Evolutionary conservation across 495 filamentous ascomycete genomes (phyloP), one percentile per base, ranked within the genome.

Genomic region (Trichoderma reesei): DNA sequence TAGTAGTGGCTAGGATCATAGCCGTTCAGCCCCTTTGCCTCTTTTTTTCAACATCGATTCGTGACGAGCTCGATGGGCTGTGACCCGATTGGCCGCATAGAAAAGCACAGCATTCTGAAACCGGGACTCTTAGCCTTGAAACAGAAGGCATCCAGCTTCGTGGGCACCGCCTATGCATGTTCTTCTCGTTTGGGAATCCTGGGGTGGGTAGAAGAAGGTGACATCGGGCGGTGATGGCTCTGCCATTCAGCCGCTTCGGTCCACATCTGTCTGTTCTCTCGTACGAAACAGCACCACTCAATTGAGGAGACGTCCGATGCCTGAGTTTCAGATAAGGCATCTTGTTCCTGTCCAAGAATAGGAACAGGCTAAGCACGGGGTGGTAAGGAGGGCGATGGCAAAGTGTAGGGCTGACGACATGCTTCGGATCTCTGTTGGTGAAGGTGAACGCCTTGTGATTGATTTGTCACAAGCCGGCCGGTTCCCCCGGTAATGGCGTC

Each of bases 91-190:
- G 48, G 48, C 48, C 26, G 48, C 20, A 56, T 56, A 33, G 20
- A 3, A 56, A 56, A 18, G 20, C 33, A 34, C 20, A 31, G 13
- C 48, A 34, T 56, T 33, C 48, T 56, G 48, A 56, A 56, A 56
- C 48, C 48, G 48, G 18, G 13, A n/a, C 48, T 34, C 33, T 56
- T 56, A 9, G 48, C 48, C 48, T 56, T 56, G 48, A 56, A 56
- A 56, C 48, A 56, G 26, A 26, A 26, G 18, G 9, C 48, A 56
- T 56, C 48, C 48, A 56, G 48, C 20, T 33, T 26, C 48, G 48
- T 33, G 48, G 48, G 26, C 48, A 31, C 13, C 33, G 20, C 1
- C 20, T 56, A 33, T 33, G 31, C 26, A 8, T n/a, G 3, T 56
- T 56, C 33, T 26, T 6, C 48, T 34, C n/a, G 20, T 33, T 56